These are phyloP conservation scores for Solanum chaucha DNA, from an alignment of 257 asterid species.

Conservation along the genomic window DNA sequence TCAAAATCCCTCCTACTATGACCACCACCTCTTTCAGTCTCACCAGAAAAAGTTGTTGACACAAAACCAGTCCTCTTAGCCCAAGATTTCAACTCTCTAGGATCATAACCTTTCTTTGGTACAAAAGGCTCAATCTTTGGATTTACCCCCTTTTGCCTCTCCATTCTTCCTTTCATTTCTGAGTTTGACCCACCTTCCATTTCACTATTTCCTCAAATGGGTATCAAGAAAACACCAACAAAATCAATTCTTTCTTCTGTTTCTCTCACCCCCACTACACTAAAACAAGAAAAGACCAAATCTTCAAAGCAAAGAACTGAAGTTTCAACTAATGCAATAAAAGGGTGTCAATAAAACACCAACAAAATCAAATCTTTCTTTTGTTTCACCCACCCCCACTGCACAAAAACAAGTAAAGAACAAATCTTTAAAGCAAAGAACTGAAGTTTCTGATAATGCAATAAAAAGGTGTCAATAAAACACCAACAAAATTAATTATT, in stretches of 20 bases:
- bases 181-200: constrained; percentile 76
- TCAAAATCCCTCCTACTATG: constrained; percentile 32
- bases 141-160: constrained; percentile 34
- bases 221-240: constrained; percentile 9
- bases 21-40: constrained; percentile 35
- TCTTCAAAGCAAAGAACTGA: background rate
- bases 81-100: constrained; percentile 91
- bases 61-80: constrained; percentile 95
- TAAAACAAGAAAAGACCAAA: constrained; percentile 3
- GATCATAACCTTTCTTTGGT: constrained; percentile 59
- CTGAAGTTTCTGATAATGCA: background rate
- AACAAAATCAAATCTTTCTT: background rate
- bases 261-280: constrained; percentile 1
- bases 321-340: background rate
- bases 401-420: background rate
- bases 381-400: background rate
- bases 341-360: background rate
- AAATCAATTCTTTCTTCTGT: background rate
- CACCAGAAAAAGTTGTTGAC: constrained; percentile 70
- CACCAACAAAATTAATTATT: background rate
- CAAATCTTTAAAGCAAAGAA: background rate
- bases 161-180: constrained; percentile 29
- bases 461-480: constrained; percentile 9
- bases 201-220: constrained; percentile 26
- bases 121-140: constrained; percentile 69